These are phyloP conservation scores for Ceriops decandra DNA, from an alignment of 345 rosid species.

Conservation along the genomic window DNA sequence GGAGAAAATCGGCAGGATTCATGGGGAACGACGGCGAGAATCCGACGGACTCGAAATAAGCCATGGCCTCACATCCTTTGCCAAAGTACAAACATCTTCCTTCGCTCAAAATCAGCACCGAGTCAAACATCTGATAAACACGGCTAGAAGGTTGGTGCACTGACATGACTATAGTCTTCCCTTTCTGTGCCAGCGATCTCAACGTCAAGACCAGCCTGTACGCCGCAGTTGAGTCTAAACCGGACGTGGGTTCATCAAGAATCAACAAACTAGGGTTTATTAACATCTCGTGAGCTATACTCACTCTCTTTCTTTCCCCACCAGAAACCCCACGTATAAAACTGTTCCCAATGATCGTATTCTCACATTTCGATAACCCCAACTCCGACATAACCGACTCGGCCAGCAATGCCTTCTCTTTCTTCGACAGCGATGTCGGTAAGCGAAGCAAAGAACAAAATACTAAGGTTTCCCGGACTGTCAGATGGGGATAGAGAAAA, in stretches of 20 bases:
- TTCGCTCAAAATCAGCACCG: slow-evolving; percentile 72
- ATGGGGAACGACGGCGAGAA: slow-evolving; percentile 84
- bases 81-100: slow-evolving; percentile 82
- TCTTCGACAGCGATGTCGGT: slow-evolving; percentile 41
- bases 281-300: slow-evolving; percentile 85
- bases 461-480: slow-evolving; percentile 82
- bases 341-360: slow-evolving; percentile 81
- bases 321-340: slow-evolving; percentile 84
- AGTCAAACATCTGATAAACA: slow-evolving; percentile 72
- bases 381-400: slow-evolving; percentile 72
- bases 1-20: slow-evolving; percentile 98
- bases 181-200: slow-evolving; percentile 55
- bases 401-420: slow-evolving; percentile 50
- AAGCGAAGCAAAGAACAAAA: slow-evolving; percentile 74
- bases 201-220: slow-evolving; percentile 63
- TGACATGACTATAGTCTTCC: slow-evolving; percentile 72
- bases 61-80: slow-evolving; percentile 59
- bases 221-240: slow-evolving; percentile 90
- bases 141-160: slow-evolving; percentile 94
- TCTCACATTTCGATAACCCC: slow-evolving; percentile 71
- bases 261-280: slow-evolving; percentile 74
- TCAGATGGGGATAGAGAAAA: slow-evolving; percentile 73
- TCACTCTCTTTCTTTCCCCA: slow-evolving; percentile 81
- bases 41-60: slow-evolving; percentile 70
- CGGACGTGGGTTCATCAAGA: slow-evolving; percentile 89